Evolutionary conservation across 441 rosid species (phyloP).

Genomic region (Capsella rubella): DNA sequence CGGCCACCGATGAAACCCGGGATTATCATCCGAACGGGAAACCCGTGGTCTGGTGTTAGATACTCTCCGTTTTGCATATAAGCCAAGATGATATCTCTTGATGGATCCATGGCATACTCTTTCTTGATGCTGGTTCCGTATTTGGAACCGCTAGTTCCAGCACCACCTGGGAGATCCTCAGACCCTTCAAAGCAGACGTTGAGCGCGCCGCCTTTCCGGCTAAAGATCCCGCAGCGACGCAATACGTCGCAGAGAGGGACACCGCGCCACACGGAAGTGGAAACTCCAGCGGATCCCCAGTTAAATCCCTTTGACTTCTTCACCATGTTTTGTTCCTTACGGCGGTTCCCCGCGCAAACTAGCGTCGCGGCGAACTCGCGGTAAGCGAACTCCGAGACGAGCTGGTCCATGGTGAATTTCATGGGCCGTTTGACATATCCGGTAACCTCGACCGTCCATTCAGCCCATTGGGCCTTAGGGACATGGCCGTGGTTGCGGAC

Average conservation of each 20-base stretch:
- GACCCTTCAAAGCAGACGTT: conserved; percentile 92
- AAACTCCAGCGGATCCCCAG: conserved; percentile 89
- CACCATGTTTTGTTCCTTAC: conserved; percentile 92
- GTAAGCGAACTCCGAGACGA: conserved; percentile 63
- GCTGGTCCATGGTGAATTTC: conserved; percentile 80
- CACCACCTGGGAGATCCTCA: conserved; percentile 86
- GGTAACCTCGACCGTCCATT: conserved; percentile 77
- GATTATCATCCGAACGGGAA: conserved; percentile 74
- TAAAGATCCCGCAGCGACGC: conserved; percentile 69
- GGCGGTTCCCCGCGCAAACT: conserved; percentile 90
- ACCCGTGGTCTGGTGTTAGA: conserved; percentile 84
- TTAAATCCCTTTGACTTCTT: conserved; percentile 74
- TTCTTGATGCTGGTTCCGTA: conserved; percentile 77
- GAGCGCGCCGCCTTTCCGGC: conserved; percentile 66
- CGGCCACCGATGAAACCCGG: conserved; percentile 94
- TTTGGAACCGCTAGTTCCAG: conserved; percentile 67
- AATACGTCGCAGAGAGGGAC: conserved; percentile 65
- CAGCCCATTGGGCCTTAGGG: conserved; percentile 70
- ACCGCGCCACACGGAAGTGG: conserved; percentile 89
- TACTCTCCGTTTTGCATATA: conserved; percentile 92
- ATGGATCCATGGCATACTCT: conserved; percentile 80
- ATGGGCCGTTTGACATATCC: conserved; percentile 72
- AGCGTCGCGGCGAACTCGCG: conserved; percentile 78
- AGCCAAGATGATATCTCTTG: conserved; percentile 80
- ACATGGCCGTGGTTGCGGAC: conserved; percentile 89